Conservation (phyloP, 2,329 filamentous ascomycete genomes). For the Colletotrichum eremochloae region DNA sequence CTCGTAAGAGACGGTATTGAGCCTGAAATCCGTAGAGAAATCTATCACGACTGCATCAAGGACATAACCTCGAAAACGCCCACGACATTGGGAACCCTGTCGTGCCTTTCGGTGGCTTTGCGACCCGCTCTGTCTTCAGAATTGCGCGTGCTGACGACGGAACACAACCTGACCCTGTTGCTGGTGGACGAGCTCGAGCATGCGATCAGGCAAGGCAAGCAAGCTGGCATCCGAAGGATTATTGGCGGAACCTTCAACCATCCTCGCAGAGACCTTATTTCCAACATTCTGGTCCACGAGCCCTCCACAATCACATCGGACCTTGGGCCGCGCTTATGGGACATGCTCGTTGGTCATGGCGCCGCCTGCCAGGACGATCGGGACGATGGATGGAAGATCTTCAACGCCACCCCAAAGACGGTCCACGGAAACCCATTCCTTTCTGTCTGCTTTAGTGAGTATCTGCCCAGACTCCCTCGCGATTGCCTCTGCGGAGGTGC, state of each 20-base stretch:
- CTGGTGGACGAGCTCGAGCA: conserved; percentile 75
- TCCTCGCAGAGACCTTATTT: conserved; percentile 70
- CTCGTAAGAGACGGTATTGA: conserved; percentile 71
- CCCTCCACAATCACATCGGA: conserved; percentile 72
- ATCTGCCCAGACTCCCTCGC: conserved; percentile 70
- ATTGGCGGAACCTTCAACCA: conserved; percentile 63
- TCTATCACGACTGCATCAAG: conserved; percentile 76
- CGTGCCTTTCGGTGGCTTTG: conserved; percentile 69
- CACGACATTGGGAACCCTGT: conserved; percentile 80
- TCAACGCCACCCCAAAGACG: conserved; percentile 64
- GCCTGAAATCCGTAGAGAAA: conserved; percentile 66
- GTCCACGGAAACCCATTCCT: conserved; percentile 69
- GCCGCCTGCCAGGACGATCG: conserved; percentile 73
- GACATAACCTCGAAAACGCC: conserved; percentile 75
- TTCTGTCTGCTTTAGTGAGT: conserved; percentile 64
- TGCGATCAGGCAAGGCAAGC: conserved; percentile 59
- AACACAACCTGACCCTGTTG: conserved; percentile 73
- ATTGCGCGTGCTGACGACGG: conserved; percentile 67
- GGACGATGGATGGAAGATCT: conserved; percentile 76
- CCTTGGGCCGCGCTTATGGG: conserved; percentile 77
- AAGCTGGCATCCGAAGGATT: conserved; percentile 57
- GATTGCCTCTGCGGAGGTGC: conserved; percentile 71
- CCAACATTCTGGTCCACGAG: conserved; percentile 70
- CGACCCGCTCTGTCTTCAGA: conserved; percentile 62
- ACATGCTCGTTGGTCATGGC: conserved; percentile 75